Percentiles rank a stretch among this genome's conserved stretches.
These are phyloP conservation scores for Rhamnella rubrinervis DNA, from an alignment of 331 rosid species.

Conservation along the genomic window DNA sequence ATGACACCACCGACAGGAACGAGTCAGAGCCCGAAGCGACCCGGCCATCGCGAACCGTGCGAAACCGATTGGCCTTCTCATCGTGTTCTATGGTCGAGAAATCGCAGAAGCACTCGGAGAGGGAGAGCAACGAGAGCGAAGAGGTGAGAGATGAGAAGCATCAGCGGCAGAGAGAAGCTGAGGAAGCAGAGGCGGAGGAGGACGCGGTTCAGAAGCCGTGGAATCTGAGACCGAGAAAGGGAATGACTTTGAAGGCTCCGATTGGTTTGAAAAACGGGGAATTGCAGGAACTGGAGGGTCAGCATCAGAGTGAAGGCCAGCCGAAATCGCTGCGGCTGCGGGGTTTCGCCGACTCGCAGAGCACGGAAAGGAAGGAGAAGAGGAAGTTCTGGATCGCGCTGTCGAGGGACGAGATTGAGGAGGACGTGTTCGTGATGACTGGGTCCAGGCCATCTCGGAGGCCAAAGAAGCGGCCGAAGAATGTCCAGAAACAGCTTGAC, in stretches of 20 bases:
- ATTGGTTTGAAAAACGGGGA: conserved; percentile 46
- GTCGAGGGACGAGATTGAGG: conserved; percentile 90
- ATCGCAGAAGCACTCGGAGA: conserved; percentile 25
- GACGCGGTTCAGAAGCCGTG: conserved; percentile 75
- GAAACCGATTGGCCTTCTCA: conserved; percentile 51
- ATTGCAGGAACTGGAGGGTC: conserved; percentile 35
- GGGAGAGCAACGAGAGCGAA: conserved; percentile 39
- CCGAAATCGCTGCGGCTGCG: conserved; percentile 78
- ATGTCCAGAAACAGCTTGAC: conserved; percentile 89
- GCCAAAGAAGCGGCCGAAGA: conserved; percentile 86
- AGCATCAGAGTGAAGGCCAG: conserved; percentile 33
- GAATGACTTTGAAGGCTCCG: conserved; percentile 29
- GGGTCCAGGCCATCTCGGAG: conserved; percentile 89
- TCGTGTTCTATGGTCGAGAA: conserved; percentile 31
- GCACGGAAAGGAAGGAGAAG: conserved; percentile 72
- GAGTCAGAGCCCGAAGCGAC: conserved; percentile 42
- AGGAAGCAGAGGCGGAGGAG: conserved; percentile 36
- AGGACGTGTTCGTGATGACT: conserved; percentile 83
- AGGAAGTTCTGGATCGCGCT: conserved; percentile 95
- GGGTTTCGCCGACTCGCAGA: conserved; percentile 46
- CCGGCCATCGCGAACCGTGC: conserved; percentile 49
- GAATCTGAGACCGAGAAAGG: conserved; percentile 86
- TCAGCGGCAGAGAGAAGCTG: conserved; percentile 21
- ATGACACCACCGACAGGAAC: conserved; percentile 35
- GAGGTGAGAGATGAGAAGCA: conserved; percentile 30